Conservation (phyloP, 495 filamentous ascomycete species). For the Lophiostoma macrostomum region DNA sequence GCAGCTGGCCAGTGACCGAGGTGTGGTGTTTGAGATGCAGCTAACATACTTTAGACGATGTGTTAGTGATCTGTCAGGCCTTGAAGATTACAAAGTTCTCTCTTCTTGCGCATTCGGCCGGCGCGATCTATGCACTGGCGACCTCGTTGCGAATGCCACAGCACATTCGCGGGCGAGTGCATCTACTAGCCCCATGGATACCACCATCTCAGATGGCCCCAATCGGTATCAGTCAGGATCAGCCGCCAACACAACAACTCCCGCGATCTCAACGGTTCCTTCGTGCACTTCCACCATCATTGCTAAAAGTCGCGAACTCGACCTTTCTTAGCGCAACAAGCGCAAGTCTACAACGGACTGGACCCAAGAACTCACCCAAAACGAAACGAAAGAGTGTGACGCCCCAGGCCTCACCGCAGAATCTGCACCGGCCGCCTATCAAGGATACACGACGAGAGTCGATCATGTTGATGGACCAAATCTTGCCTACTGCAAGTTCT, state of each 20-base stretch:
- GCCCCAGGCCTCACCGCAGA: conserved; percentile 37
- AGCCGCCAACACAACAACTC: conserved; percentile 75
- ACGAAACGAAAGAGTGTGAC: conserved; percentile 24
- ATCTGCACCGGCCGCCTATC: conserved; percentile 27
- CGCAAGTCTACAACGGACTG: conserved; percentile 78
- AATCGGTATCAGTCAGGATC: conserved; percentile 64
- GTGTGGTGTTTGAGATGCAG: too few species aligned
- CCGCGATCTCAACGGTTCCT: conserved; percentile 91
- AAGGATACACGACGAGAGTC: conserved; percentile 37
- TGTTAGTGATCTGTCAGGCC: conserved; percentile 88
- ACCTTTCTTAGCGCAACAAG: conserved; percentile 91
- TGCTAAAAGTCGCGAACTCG: conserved; percentile 90
- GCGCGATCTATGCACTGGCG: conserved; percentile 94
- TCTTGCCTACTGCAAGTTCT: conserved; percentile 36
- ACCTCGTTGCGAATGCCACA: conserved; percentile 95
- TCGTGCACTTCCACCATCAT: conserved; percentile 82
- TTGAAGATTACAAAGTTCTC: conserved; percentile 95
- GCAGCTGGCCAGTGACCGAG: conserved; percentile 42
- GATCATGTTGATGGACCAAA: conserved; percentile 43
- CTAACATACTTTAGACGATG: conserved; percentile 65
- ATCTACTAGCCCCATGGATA: conserved; percentile 96
- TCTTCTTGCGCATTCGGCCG: conserved; percentile 94
- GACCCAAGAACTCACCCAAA: conserved; percentile 64
- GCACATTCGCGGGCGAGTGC: conserved; percentile 90
- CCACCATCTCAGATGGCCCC: conserved; percentile 95